Evolutionary conservation across 352 stramenopile species (phyloP), one percentile per base, ranked within the genome.

Genomic region (Phytopythium kandeliae): DNA sequence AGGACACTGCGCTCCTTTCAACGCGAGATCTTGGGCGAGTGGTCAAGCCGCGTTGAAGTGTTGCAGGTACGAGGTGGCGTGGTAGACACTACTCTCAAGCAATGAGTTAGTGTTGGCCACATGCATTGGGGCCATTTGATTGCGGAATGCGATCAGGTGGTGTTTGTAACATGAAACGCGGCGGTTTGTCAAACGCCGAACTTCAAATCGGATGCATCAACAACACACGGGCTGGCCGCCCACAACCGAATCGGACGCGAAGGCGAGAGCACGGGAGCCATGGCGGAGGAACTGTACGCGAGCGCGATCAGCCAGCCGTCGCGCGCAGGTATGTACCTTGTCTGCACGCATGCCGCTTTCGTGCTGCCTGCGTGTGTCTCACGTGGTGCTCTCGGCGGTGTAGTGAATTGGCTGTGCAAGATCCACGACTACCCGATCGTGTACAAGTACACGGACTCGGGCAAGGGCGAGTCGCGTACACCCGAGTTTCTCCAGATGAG

Each of bases 341-440:
- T 24, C 9, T 36, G 43, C 15, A 24, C 45, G 36, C 22, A 24
- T 9, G 1, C 36, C 22, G n/a, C n/a, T n/a, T n/a, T n/a, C n/a
- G n/a, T n/a, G n/a, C n/a, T n/a, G n/a, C n/a, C n/a, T n/a, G n/a
- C n/a, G n/a, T n/a, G n/a, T n/a, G n/a, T n/a, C n/a, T n/a, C n/a
- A n/a, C n/a, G n/a, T 21, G 33, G 19, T 11, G 24, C 54, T 48
- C 10, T 43, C 16, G 28, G 28, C 21, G 21, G 5, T 3, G 45
- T 24, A 89, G 78, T 87, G 12, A 50, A 64, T 50, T 89, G 78
- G 78, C 67, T 89, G 21, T 87, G 75, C 65, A 80, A 85, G 69
- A 35, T 81, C 38, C 74, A 90, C 54, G 55, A 90, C 58, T 60
- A 85, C 59, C 62, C 62, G 36, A 68, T 86, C 54, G 55, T 73